phyloP scores from a whole-genome alignment of 164 flowering plant species.

The Annona cherimola region DNA sequence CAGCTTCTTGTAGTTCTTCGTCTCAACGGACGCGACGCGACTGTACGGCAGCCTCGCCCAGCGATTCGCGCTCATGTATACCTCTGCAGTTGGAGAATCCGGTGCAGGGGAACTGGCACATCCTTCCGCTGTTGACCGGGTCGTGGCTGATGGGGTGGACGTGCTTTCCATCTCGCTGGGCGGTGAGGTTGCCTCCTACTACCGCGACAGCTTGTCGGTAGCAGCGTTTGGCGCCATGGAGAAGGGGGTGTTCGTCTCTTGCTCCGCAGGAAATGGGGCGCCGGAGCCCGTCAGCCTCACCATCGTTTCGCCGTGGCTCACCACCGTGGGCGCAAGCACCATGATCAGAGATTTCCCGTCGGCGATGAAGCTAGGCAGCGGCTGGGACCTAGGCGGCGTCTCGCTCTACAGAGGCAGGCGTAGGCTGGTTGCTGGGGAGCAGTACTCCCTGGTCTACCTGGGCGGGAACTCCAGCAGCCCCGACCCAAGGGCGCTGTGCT shows the following conservation, averaged over 20 bases:
- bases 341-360: conserved; percentile 84
- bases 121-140: conserved; percentile 63
- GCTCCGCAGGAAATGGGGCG: conserved; percentile 92
- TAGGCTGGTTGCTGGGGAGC: too few species aligned
- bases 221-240: too few species aligned
- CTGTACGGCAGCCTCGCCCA: conserved; percentile 44
- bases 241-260: conserved; percentile 77
- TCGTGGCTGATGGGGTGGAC: too few species aligned
- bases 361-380: conserved; percentile 47
- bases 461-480: too few species aligned
- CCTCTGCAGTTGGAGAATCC: conserved; percentile 34
- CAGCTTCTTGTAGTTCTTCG: conserved; percentile 38
- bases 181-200: too few species aligned
- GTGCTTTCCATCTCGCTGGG: too few species aligned
- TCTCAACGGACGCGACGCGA: conserved; percentile 50
- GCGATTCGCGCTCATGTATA: conserved; percentile 36
- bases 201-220: too few species aligned
- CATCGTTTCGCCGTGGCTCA: conserved; percentile 82
- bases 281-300: conserved; percentile 67
- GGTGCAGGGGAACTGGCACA: conserved; percentile 35
- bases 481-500: too few species aligned
- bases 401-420: too few species aligned
- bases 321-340: conserved; percentile 90
- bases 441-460: too few species aligned
- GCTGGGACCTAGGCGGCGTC: conserved; percentile 26